Percentiles rank a stretch among this genome's conserved stretches.
These are phyloP conservation scores for Hypoxylon perforatum DNA, from an alignment of 495 filamentous ascomycete species.

Conservation along the genomic window DNA sequence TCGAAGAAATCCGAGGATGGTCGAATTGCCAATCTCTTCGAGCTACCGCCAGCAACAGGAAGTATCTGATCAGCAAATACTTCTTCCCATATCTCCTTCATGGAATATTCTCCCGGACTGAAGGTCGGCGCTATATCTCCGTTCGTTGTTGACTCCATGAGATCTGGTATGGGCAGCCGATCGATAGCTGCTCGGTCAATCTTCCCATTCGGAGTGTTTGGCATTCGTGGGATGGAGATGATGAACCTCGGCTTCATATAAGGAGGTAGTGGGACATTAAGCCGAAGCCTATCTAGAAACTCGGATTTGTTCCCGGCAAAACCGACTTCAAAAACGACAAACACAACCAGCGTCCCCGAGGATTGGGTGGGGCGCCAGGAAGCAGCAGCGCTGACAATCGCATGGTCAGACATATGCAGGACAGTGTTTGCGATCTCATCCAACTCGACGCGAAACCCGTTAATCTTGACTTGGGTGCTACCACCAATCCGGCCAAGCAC, in stretches of 20 bases:
- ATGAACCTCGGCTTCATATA: constrained; percentile 26
- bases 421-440: constrained; percentile 53
- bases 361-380: constrained; percentile 5
- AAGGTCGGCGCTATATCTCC: not conserved
- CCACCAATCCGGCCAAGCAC: constrained; percentile 52
- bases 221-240: constrained; percentile 8
- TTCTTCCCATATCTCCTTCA: constrained; percentile 2
- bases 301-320: constrained; percentile 44
- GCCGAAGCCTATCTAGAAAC: not conserved
- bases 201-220: constrained; percentile 10
- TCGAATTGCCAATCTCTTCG: too few species aligned
- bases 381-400: constrained; percentile 15
- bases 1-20: constrained; percentile 45
- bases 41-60: too few species aligned
- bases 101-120: not conserved
- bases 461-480: constrained; percentile 52
- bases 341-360: constrained; percentile 20
- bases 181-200: constrained; percentile 44
- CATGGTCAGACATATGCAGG: constrained; percentile 22
- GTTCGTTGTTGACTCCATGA: not conserved
- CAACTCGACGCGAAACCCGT: constrained; percentile 58
- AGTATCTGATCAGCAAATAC: not conserved
- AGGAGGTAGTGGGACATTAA: constrained; percentile 24
- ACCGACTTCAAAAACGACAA: constrained; percentile 20
- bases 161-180: constrained; percentile 43